These are phyloP conservation scores for Drechslerella coelobrocha DNA, from an alignment of 2,329 filamentous ascomycete genomes.

Conservation along the genomic window DNA sequence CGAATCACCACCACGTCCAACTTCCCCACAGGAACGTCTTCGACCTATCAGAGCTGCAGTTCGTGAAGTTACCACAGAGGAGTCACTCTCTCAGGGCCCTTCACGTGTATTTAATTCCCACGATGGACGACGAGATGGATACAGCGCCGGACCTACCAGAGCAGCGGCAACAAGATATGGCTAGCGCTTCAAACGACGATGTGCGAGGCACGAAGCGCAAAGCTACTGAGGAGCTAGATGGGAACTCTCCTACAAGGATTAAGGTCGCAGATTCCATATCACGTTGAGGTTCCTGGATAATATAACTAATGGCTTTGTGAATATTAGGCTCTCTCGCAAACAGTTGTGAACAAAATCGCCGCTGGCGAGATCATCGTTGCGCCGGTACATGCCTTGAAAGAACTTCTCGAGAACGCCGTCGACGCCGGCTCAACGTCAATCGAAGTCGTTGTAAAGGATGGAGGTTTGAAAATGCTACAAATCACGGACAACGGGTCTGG, in stretches of 20 bases:
- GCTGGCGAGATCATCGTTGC: slow-evolving; percentile 98
- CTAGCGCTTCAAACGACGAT: slow-evolving; percentile 34
- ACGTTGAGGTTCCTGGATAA: neutral
- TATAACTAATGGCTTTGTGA: neutral
- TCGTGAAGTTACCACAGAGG: slow-evolving; percentile 11
- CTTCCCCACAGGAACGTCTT: neutral
- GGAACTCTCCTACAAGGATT: slow-evolving; percentile 41
- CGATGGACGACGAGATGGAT: slow-evolving; percentile 48
- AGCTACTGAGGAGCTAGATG: slow-evolving; percentile 36
- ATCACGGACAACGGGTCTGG: slow-evolving; percentile 97
- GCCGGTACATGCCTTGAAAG: slow-evolving; percentile 93
- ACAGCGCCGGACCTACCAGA: slow-evolving; percentile 21
- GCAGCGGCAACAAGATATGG: slow-evolving; percentile 9
- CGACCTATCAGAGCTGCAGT: slow-evolving; percentile 26
- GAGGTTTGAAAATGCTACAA: slow-evolving; percentile 90
- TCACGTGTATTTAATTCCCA: neutral
- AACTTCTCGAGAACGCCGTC: slow-evolving; percentile 94
- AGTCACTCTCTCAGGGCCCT: neutral
- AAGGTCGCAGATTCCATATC: slow-evolving; percentile 20
- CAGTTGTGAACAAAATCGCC: slow-evolving; percentile 98
- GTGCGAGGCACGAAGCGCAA: slow-evolving; percentile 40
- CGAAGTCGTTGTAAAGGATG: slow-evolving; percentile 92
- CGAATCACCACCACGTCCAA: slow-evolving; percentile 29
- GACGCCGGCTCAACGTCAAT: slow-evolving; percentile 93
- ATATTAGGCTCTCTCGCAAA: slow-evolving; percentile 79